Evolutionary conservation across 2,329 filamentous ascomycete genomes (phyloP), one percentile per base, ranked within the genome.

Genomic region (Diaporthe ilicicola): DNA sequence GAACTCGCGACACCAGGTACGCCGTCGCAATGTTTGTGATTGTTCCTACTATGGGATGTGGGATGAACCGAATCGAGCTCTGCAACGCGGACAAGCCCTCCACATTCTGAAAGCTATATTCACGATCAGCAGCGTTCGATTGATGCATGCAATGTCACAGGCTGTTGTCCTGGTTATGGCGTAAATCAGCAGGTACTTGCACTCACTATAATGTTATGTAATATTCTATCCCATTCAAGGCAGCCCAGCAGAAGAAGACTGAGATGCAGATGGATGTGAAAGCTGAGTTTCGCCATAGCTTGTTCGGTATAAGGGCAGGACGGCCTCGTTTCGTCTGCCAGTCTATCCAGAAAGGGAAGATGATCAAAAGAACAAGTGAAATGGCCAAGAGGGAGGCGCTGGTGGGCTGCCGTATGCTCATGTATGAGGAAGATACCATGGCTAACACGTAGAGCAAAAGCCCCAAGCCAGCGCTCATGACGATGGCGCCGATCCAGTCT

Each of bases 301-400:
- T 84, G 73, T 91, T 91, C 0, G 89, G 89, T 3, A 91, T 89
- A 3, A 91, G 76, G 0, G 88, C 88, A 10, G 89, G 86, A 9
- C 82, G 81, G 2, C 81, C 80, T 0, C 79, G 76, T 7, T 78
- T 82, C 44, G 85, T 85, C 66, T 88, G 89, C 2, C 81, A 80
- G 3, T 81, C 78, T 70, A 89, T 85, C 89, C 89, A 91, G 24
- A 84, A 76, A 1, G 86, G 81, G 71, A 91, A 91, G 0, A 78
- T 76, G 0, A 83, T 83, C 0, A 90, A 76, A 2, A 86, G 73
- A 0, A 80, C 73, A 1, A 86, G 71, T 0, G 84, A 83, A 0
- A 85, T 59, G 1, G 79, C 76, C 1, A 90, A 77, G 0, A 87
- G 76, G 0, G 78, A 80, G 15, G 88, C 83, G 42, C 82, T 87